Percentiles rank a stretch among this genome's conserved stretches.
These are phyloP conservation scores for Lentinula boryana DNA, from an alignment of 768 basidiomycete genomes.

Conservation along the genomic window DNA sequence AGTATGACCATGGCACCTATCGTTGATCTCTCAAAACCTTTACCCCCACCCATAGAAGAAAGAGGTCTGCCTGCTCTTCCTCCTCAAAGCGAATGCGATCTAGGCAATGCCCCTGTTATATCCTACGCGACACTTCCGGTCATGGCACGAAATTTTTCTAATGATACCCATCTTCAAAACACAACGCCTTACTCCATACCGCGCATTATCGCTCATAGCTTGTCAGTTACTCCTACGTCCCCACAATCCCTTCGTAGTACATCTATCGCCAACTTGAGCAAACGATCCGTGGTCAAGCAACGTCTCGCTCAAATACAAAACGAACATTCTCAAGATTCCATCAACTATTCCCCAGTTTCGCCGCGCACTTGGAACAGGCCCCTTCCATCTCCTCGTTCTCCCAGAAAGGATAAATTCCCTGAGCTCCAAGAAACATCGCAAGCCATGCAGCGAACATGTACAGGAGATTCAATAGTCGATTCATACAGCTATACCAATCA, in stretches of 20 bases:
- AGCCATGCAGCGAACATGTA: background rate
- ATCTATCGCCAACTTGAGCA: constrained; percentile 56
- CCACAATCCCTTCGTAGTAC: constrained; percentile 25
- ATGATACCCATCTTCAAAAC: background rate
- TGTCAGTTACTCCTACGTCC: background rate
- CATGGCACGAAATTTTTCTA: background rate
- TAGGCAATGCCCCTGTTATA: background rate
- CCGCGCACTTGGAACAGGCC: background rate
- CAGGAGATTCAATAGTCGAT: constrained; percentile 10
- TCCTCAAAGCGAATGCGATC: background rate
- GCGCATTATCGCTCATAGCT: background rate
- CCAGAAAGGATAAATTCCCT: background rate
- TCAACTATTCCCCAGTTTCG: background rate
- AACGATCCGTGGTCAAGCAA: constrained; percentile 59
- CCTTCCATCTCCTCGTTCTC: background rate
- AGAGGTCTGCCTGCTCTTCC: constrained; percentile 7
- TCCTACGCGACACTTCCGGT: background rate
- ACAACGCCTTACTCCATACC: background rate
- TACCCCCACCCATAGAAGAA: background rate
- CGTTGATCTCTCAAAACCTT: background rate
- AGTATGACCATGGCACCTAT: background rate
- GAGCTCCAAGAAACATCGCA: background rate
- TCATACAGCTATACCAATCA: background rate
- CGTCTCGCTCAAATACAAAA: constrained; percentile 57
- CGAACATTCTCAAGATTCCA: constrained; percentile 5